Evolutionary conservation across 345 rosid genomes (phyloP).

Genomic region (Pistacia integerrima): DNA sequence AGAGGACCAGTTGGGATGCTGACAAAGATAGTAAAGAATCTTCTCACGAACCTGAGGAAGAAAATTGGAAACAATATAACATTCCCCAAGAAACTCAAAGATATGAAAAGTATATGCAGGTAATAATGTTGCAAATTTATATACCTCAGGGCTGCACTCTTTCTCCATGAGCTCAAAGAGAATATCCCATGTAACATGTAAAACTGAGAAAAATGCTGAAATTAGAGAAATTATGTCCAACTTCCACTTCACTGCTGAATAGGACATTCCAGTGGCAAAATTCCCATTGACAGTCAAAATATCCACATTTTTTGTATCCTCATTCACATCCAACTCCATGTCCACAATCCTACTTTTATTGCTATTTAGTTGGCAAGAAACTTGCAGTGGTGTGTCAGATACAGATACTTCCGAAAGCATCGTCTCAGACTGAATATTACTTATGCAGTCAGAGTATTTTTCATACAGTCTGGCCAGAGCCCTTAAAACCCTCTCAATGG

Average conservation of each 20-base stretch:
- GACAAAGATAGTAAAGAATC: slow-evolving; percentile 63
- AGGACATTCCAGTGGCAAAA: slow-evolving; percentile 39
- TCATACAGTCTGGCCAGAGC: slow-evolving; percentile 55
- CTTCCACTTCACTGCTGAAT: slow-evolving; percentile 69
- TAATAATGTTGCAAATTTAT: slow-evolving; percentile 16
- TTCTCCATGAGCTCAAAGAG: slow-evolving; percentile 58
- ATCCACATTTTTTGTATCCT: slow-evolving; percentile 57
- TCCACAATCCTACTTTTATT: slow-evolving; percentile 63
- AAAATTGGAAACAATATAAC: slow-evolving; percentile 18
- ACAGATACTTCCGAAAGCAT: slow-evolving; percentile 29
- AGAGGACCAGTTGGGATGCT: slow-evolving; percentile 52
- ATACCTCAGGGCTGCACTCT: slow-evolving; percentile 74
- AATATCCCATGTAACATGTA: slow-evolving; percentile 66
- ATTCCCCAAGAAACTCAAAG: slow-evolving; percentile 21
- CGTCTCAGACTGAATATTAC: slow-evolving; percentile 42
- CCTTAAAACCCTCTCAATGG: slow-evolving; percentile 66
- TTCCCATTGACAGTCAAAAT: slow-evolving; percentile 50
- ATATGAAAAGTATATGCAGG: slow-evolving; percentile 7
- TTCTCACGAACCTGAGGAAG: slow-evolving; percentile 63
- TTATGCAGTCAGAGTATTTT: slow-evolving; percentile 45
- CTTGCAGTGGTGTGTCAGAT: slow-evolving; percentile 43
- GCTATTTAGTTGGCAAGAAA: slow-evolving; percentile 25
- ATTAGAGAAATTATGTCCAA: slow-evolving; percentile 74
- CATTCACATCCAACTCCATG: slow-evolving; percentile 74
- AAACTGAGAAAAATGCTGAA: slow-evolving; percentile 64